Evolutionary conservation across 768 basidiomycete species (phyloP).

Genomic region (Suillus brevipes): DNA sequence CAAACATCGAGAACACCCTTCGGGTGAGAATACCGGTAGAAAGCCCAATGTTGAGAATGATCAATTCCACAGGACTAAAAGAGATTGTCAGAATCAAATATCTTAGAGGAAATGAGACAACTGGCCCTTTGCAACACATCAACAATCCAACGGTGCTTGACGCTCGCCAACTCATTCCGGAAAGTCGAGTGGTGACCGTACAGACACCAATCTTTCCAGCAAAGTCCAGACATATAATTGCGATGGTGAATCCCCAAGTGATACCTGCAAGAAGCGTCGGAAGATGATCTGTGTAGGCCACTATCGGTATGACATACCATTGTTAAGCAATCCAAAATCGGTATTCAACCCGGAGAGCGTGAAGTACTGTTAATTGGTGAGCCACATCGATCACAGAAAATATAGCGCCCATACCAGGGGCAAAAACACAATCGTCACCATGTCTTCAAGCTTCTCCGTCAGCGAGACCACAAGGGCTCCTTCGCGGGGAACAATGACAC

Average conservation of each 20-base stretch:
- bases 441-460: constrained; percentile 93
- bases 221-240: constrained; percentile 78
- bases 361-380: constrained; percentile 66
- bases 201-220: constrained; percentile 88
- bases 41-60: constrained; percentile 94
- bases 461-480: constrained; percentile 81
- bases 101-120: constrained; percentile 27
- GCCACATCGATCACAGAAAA: not conserved
- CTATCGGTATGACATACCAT: constrained; percentile 43
- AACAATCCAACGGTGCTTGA: constrained; percentile 82
- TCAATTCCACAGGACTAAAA: constrained; percentile 81
- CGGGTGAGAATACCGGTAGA: constrained; percentile 72
- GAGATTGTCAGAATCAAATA: constrained; percentile 8
- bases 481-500: constrained; percentile 82
- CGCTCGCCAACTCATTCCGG: constrained; percentile 83
- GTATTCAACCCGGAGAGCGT: constrained; percentile 90
- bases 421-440: constrained; percentile 87
- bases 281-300: not conserved
- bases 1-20: constrained; percentile 94
- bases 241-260: constrained; percentile 87
- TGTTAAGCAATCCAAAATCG: constrained; percentile 79
- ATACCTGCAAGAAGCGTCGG: constrained; percentile 43
- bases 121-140: constrained; percentile 94
- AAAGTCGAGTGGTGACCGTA: constrained; percentile 59
- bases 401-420: constrained; percentile 63